phyloP scores from a whole-genome alignment of 768 basidiomycete genomes.

The Leucosporidium yakuticum region DNA sequence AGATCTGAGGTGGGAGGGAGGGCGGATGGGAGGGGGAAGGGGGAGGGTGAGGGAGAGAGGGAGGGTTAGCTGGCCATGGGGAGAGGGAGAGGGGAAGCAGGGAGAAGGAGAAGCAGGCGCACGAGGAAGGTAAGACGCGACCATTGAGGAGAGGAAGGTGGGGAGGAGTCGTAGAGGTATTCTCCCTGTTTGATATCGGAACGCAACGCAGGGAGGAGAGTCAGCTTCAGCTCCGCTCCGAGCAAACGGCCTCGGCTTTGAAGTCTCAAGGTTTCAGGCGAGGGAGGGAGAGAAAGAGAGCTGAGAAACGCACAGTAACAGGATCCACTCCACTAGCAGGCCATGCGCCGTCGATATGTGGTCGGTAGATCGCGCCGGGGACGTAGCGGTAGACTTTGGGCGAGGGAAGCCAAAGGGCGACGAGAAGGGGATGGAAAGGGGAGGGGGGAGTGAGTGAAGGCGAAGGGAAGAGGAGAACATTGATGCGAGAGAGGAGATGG shows the following conservation, averaged over 20 bases:
- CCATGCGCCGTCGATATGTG: constrained; percentile 56
- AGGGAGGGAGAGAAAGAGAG: neutral
- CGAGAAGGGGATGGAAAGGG: too few species aligned
- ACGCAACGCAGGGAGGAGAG: too few species aligned
- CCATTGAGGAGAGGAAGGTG: constrained; percentile 25
- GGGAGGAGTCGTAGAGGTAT: constrained; percentile 51
- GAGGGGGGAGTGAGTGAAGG: too few species aligned
- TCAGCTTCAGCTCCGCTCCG: too few species aligned
- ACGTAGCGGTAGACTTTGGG: constrained; percentile 50
- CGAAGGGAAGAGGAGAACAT: too few species aligned
- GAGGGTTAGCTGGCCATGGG: neutral
- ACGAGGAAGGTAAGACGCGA: constrained; percentile 30
- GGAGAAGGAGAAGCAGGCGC: constrained; percentile 12
- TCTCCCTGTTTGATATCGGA: constrained; percentile 44
- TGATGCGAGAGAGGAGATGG: too few species aligned
- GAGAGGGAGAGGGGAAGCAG: neutral
- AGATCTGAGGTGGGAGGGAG: constrained; percentile 49
- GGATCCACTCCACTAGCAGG: constrained; percentile 50
- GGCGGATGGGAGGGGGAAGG: constrained; percentile 36
- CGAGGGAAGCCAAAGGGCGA: too few species aligned
- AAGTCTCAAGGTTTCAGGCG: neutral
- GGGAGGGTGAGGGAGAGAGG: constrained; percentile 29
- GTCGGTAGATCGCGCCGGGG: constrained; percentile 52
- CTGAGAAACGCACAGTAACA: constrained; percentile 36
- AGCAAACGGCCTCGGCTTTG: neutral